Conservation (phyloP, 2,329 filamentous ascomycete genomes). For the Diaporthe amygdali region DNA sequence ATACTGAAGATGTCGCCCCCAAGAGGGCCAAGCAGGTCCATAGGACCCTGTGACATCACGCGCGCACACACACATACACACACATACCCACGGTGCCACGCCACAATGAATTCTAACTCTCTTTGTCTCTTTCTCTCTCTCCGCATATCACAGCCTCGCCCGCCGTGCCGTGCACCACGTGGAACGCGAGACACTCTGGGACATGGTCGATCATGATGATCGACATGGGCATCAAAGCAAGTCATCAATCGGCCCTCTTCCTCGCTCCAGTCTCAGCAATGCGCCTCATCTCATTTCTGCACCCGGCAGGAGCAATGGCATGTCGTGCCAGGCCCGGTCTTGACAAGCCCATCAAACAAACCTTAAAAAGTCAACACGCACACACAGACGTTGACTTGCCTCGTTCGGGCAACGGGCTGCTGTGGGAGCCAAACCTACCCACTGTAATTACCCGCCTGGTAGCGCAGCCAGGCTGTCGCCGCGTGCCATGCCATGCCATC, state of each 20-base stretch:
- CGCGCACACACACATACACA: neutral
- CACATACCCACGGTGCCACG: neutral
- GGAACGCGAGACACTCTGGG: neutral
- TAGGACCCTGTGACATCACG: constrained; percentile 11
- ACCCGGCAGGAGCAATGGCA: neutral
- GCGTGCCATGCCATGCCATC: neutral
- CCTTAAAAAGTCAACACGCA: neutral
- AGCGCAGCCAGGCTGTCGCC: neutral
- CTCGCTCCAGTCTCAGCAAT: neutral
- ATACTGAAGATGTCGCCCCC: neutral
- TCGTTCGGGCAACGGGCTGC: neutral
- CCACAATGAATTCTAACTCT: too few species aligned
- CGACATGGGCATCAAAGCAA: neutral
- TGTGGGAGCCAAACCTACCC: neutral
- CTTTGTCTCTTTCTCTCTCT: neutral
- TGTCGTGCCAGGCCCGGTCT: constrained; percentile 11
- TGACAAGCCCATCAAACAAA: constrained; percentile 18
- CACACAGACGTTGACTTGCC: constrained; percentile 9
- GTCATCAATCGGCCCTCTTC: neutral
- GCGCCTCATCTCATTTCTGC: constrained; percentile 6
- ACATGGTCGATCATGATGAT: constrained; percentile 7
- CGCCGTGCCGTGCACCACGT: neutral
- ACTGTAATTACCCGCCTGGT: neutral
- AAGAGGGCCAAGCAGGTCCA: too few species aligned
- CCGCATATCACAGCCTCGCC: neutral